phyloP scores from a whole-genome alignment of 768 basidiomycete genomes.

The Tricholoma terreum region DNA sequence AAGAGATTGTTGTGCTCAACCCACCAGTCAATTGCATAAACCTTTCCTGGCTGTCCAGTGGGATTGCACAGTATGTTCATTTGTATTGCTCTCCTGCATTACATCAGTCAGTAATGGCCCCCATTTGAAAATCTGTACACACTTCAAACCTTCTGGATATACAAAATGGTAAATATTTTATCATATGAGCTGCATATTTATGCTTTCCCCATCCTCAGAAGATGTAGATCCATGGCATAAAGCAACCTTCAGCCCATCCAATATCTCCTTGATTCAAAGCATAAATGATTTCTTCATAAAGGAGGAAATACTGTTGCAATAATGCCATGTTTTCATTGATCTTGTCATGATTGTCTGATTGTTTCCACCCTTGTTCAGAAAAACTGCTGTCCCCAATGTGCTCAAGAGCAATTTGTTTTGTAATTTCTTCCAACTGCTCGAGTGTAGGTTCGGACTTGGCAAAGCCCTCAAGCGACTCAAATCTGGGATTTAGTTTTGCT shows the following conservation, averaged over 20 bases:
- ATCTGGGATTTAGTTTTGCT: no score
- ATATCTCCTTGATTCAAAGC: conserved; percentile 18
- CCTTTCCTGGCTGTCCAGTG: conserved; percentile 26
- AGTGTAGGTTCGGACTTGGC: no score
- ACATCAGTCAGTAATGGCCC: no score
- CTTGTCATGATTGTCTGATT: no score
- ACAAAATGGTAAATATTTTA: conserved; percentile 7
- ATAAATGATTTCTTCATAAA: conserved; percentile 38
- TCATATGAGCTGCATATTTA: conserved; percentile 14
- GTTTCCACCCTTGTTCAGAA: no score
- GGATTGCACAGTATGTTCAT: conserved; percentile 36
- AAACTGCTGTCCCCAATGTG: no score
- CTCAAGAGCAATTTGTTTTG: no score
- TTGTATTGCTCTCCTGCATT: conserved; percentile 19
- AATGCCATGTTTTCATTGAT: conserved; percentile 36
- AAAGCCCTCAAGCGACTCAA: neutral
- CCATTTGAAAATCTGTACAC: no score
- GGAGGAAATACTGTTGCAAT: conserved; percentile 29
- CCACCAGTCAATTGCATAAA: conserved; percentile 36
- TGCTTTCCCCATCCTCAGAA: conserved; percentile 13
- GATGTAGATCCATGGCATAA: conserved; percentile 13
- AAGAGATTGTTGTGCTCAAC: conserved; percentile 42
- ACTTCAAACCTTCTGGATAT: conserved; percentile 10
- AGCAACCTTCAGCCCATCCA: conserved; percentile 6
- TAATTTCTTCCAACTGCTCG: no score